Base-by-base conservation (phyloP, 495 filamentous ascomycete species). In the Hypoxylon subgilvum region DNA sequence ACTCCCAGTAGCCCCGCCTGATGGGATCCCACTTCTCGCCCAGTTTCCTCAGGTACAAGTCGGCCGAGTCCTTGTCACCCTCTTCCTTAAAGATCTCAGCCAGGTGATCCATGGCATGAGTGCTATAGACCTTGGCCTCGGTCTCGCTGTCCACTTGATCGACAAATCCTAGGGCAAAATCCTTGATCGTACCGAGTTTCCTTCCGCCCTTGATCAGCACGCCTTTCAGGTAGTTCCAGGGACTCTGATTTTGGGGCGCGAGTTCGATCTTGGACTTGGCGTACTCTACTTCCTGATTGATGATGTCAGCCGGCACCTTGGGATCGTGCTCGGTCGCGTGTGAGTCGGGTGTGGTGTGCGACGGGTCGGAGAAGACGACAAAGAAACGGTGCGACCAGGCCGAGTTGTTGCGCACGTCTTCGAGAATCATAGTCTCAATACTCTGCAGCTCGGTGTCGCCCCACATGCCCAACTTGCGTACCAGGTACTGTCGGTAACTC, bases 381-480 rank as follows among this genome's bases (percentile, higher is more conserved):
- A 91, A 96, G 76, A 90, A 97, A 9, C 94, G 85, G 76, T 98
- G 95, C 61, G 92, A 95, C 94, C 94, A 98, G 25, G 92, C 94
- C 21, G 87, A 91, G 71, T 98, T 98, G 73, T 98, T 98, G 61
- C 91, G 81, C 43, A 97, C 86, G 72, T 98, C 94, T 7, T 80
- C 73, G 44, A 79, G 71, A 14, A 97, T 76, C 61, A 97, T 79
- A 2, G 53, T 57, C 62, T 96, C 86, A 42, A 89, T 76, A 61
- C 86, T 84, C 49, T 80, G 72, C 21, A 92, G 74, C 75, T 98
- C 94, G 7, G 57, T 74, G 2, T 53, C 58, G 27, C 34, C 63
- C 63, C 72, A 98, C 14, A 93, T 72, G 14, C 76, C 77, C 66
- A 97, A 89, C 63, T 90, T 89, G 25, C 83, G 82, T 30, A 97